Evolutionary conservation across 1,139 yeast genomes (phyloP).

Genomic region (Sugiyamaella xylanicola): DNA sequence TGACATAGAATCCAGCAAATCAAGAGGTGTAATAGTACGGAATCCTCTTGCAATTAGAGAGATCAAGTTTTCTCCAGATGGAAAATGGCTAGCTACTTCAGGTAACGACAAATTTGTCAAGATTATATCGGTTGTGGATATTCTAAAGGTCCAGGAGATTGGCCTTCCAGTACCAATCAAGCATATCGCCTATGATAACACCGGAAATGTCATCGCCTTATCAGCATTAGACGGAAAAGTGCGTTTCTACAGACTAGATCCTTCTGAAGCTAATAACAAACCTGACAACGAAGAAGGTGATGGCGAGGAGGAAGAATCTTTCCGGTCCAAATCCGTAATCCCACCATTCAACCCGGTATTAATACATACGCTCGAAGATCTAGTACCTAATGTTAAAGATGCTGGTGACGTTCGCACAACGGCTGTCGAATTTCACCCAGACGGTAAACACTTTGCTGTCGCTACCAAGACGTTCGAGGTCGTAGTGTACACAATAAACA

Average conservation of each 20-base stretch:
- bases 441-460: conserved; percentile 64
- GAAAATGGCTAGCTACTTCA: conserved; percentile 66
- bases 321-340: not conserved
- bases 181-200: conserved; percentile 61
- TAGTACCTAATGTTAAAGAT: conserved; percentile 41
- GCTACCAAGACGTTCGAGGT: conserved; percentile 49
- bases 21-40: conserved; percentile 36
- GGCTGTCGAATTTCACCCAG: conserved; percentile 60
- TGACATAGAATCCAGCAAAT: conserved; percentile 34
- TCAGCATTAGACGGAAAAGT: conserved; percentile 70
- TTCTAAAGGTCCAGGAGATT: conserved; percentile 39
- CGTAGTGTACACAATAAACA: conserved; percentile 39
- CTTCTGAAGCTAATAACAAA: not conserved
- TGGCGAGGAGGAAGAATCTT: not conserved
- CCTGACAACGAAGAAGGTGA: not conserved
- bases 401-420: conserved; percentile 45
- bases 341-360: conserved; percentile 46
- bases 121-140: conserved; percentile 54
- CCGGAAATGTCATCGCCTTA: conserved; percentile 61
- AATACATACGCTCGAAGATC: conserved; percentile 49
- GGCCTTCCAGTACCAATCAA: conserved; percentile 55
- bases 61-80: conserved; percentile 67
- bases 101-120: conserved; percentile 74
- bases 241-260: conserved; percentile 59
- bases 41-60: conserved; percentile 68